phyloP scores from a whole-genome alignment of 1,284 basidiomycete species.

The Rhodofomes roseus region DNA sequence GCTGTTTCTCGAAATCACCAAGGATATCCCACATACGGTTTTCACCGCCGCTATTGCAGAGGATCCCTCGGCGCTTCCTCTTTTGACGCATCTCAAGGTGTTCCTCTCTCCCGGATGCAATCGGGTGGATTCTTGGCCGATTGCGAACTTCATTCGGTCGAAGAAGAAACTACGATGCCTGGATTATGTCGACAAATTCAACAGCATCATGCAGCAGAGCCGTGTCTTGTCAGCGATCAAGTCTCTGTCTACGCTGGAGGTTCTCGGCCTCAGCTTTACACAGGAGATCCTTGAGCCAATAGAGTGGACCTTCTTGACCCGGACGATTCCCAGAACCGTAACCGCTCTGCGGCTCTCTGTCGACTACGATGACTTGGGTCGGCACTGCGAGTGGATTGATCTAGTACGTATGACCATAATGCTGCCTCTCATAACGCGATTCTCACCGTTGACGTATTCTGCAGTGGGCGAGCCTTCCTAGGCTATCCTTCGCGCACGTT shows the following conservation, averaged over 20 bases:
- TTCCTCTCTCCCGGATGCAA: neutral
- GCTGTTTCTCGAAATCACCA: neutral
- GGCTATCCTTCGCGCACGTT: neutral
- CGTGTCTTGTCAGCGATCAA: neutral
- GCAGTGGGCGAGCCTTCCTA: neutral
- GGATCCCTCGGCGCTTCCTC: neutral
- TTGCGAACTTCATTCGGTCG: neutral
- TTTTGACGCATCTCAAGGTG: neutral
- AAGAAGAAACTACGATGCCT: neutral
- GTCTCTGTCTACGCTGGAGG: neutral
- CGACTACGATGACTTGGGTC: neutral
- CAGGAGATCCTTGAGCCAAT: too few relatives aligned
- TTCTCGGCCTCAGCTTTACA: neutral
- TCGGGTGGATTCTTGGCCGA: too few relatives aligned
- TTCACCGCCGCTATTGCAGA: neutral
- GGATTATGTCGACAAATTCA: neutral
- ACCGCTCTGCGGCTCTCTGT: neutral
- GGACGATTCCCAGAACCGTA: neutral
- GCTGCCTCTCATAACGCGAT: neutral
- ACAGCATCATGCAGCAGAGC: too few relatives aligned
- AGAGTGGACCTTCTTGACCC: neutral
- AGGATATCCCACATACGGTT: too few relatives aligned
- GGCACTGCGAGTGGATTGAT: neutral
- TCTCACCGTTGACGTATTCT: neutral
- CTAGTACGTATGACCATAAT: neutral